Conservation (phyloP, 2,329 filamentous ascomycete genomes). For the Dothiorella sarmentorum region DNA sequence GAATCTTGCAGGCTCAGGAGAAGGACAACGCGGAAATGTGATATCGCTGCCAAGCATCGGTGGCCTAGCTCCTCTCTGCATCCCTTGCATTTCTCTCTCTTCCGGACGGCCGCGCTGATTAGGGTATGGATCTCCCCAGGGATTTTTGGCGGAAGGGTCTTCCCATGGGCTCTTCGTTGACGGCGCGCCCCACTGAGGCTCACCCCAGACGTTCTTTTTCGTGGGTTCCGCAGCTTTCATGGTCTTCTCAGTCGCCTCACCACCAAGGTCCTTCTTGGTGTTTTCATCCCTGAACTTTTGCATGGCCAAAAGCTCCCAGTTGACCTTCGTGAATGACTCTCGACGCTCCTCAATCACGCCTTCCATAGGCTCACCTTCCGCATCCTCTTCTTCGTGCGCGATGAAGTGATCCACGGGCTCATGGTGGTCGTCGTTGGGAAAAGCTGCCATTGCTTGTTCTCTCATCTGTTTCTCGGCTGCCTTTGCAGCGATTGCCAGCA, state of each 20-base stretch:
- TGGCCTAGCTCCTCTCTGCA: constrained; percentile 62
- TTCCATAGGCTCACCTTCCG: constrained; percentile 48
- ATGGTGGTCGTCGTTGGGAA: constrained; percentile 67
- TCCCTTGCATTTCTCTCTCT: constrained; percentile 48
- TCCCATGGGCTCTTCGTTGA: constrained; percentile 1
- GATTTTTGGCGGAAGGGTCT: constrained; percentile 22
- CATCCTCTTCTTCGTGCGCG: constrained; percentile 53
- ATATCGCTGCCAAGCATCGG: constrained; percentile 87
- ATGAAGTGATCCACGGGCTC: constrained; percentile 71
- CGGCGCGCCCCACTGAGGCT: constrained; percentile 25
- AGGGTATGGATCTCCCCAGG: constrained; percentile 40
- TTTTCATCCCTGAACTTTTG: constrained; percentile 67
- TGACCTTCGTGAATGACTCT: constrained; percentile 60
- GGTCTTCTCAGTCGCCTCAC: constrained; percentile 36
- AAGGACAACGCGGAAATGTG: constrained; percentile 74
- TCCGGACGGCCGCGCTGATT: constrained; percentile 25
- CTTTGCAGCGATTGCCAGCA: constrained; percentile 75
- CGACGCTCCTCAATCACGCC: constrained; percentile 36
- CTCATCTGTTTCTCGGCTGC: constrained; percentile 77
- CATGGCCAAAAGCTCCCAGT: constrained; percentile 79
- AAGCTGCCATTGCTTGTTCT: constrained; percentile 72
- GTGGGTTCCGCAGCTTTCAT: constrained; percentile 25
- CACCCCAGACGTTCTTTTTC: constrained; percentile 35
- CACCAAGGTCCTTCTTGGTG: constrained; percentile 17
- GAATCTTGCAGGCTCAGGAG: constrained; percentile 79